These are phyloP conservation scores for Colletotrichum costaricense DNA, from an alignment of 2,329 filamentous ascomycete species.

Conservation along the genomic window DNA sequence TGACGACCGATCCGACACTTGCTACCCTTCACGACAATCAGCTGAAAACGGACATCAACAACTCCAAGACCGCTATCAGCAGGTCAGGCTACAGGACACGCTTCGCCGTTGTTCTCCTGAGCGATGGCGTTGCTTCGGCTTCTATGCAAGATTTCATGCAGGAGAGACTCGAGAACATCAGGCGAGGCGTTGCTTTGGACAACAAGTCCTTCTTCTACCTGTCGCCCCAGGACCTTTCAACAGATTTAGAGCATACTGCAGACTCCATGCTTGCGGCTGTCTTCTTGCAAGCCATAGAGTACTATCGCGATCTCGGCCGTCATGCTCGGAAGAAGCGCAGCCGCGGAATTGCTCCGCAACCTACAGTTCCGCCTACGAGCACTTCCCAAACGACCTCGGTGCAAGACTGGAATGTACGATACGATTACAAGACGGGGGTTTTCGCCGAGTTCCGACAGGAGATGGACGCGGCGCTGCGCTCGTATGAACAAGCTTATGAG, in stretches of 20 bases:
- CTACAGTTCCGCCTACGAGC: slow-evolving; percentile 85
- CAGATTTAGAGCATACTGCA: slow-evolving; percentile 79
- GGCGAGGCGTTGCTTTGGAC: slow-evolving; percentile 83
- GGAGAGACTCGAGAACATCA: slow-evolving; percentile 82
- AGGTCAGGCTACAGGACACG: slow-evolving; percentile 82
- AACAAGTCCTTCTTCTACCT: slow-evolving; percentile 88
- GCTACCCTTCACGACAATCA: slow-evolving; percentile 86
- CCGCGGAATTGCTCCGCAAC: slow-evolving; percentile 80
- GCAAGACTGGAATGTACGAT: slow-evolving; percentile 91
- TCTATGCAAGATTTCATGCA: slow-evolving; percentile 69
- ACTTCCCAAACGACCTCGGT: slow-evolving; percentile 88
- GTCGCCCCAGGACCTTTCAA: slow-evolving; percentile 76
- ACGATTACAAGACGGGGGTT: slow-evolving; percentile 92
- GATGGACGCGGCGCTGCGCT: slow-evolving; percentile 86
- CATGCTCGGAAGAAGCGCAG: slow-evolving; percentile 90
- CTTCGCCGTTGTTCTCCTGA: slow-evolving; percentile 81
- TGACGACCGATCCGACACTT: slow-evolving; percentile 78
- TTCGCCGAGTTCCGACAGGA: slow-evolving; percentile 95
- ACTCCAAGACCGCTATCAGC: slow-evolving; percentile 74
- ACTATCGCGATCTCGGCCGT: slow-evolving; percentile 94
- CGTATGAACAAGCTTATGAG: slow-evolving; percentile 90
- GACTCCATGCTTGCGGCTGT: slow-evolving; percentile 78
- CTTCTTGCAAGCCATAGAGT: slow-evolving; percentile 83
- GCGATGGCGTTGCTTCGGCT: slow-evolving; percentile 64
- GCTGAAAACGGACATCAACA: slow-evolving; percentile 87